Base-by-base conservation (phyloP, 1,284 basidiomycete species). In the Megacollybia platyphylla region DNA sequence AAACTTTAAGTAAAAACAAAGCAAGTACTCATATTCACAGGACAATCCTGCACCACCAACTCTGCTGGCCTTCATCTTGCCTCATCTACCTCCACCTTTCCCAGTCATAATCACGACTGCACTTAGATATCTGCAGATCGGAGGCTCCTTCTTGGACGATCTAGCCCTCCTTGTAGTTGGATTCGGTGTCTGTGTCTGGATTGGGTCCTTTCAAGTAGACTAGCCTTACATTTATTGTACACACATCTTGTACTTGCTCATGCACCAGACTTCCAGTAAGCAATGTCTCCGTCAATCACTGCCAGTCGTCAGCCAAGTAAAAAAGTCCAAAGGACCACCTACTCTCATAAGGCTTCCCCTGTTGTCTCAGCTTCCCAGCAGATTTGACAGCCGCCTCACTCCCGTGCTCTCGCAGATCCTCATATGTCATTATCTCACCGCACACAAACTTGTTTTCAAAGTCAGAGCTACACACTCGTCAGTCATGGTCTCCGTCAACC, bases 371-470 rank as follows among this genome's bases (percentile, higher is more conserved):
- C 65, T 96, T 97, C 36, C 96, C 96, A 15, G 87, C 91, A 34
- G 93, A 89, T 66, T 97, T 97, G 58, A 96, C 92, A 8, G 84
- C 80, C 3, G 76, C 52, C 69, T 99, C 96, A 49, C 80, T 85
- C 10, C 92, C 94, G 54, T 92, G 70, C 63, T 97, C 91, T 59
- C 87, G 87, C 50, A 99, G 70, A 59, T 97, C 96, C 0, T 81
- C 79, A 56, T 83, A 97, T 3, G 80, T 58, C 89, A 97, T 97
- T 59, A 98, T 97, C 65, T 98, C 94, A 64, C 94, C 96, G 55
- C 94, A 98, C n/a, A 99, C 88, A 55, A 98, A 97, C 67, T 96
- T 96, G 62, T 94, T 88, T 68, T 97, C 88, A 58, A 94, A 94
- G 64, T 94, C 91, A 36, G 88, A 80, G 67, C 82, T 85, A 51